Evolutionary conservation across 108 stramenopile genomes (phyloP).

Genomic region (Nannochloropsis granulata): DNA sequence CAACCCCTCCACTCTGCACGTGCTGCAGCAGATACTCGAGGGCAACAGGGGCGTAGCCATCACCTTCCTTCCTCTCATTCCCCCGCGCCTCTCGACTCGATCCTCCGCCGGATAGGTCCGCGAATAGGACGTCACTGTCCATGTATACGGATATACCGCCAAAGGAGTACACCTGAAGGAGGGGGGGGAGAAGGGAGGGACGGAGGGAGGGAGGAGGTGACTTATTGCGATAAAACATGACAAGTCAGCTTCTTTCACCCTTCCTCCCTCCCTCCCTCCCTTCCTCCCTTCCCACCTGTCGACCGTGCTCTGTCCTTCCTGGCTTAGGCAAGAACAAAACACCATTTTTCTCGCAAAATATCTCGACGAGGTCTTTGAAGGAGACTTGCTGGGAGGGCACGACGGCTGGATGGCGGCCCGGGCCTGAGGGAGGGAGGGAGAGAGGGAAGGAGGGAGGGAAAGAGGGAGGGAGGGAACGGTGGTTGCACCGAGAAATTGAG

Average conservation of each 20-base stretch:
- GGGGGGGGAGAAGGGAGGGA: not conserved
- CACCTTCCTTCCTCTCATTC: not conserved
- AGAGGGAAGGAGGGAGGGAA: not conserved
- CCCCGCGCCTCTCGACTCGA: not conserved
- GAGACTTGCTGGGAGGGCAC: not conserved
- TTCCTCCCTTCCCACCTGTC: not conserved
- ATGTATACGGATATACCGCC: not conserved
- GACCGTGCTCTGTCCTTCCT: not conserved
- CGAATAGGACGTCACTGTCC: not conserved
- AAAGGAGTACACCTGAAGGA: not conserved
- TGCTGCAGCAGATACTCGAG: not conserved
- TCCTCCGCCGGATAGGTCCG: not conserved
- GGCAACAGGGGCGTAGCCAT: not conserved
- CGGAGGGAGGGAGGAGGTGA: no score
- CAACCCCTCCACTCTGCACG: not conserved
- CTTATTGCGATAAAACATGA: no score
- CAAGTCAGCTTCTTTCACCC: not conserved
- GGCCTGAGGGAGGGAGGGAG: not conserved
- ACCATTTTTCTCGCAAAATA: not conserved
- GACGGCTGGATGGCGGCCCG: not conserved
- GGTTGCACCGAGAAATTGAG: no score
- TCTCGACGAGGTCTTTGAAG: not conserved
- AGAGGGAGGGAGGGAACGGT: not conserved
- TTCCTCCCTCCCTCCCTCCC: not conserved
- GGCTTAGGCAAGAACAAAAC: not conserved